Conservation (phyloP, 805 yeast genomes). For the Saccharomyces eubayanus region DNA sequence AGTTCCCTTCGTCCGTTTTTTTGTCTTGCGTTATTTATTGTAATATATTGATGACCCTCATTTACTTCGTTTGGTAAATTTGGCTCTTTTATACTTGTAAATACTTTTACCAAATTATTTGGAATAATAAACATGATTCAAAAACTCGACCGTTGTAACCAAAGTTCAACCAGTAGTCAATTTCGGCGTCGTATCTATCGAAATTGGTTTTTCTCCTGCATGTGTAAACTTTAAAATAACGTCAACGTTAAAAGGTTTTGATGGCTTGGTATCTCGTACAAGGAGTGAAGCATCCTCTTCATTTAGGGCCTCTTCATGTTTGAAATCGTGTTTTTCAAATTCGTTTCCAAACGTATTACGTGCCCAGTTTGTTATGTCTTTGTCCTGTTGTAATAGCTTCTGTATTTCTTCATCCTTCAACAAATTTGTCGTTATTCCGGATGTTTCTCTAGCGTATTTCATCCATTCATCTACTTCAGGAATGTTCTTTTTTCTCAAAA, state of each 20-base stretch:
- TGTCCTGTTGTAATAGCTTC: constrained; percentile 37
- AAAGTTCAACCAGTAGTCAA: background rate
- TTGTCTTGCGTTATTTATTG: background rate
- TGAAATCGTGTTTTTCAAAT: constrained; percentile 50
- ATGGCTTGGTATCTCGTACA: constrained; percentile 13
- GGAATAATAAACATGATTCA: background rate
- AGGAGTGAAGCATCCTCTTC: constrained; percentile 5
- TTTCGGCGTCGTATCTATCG: background rate
- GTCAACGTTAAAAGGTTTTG: constrained; percentile 30
- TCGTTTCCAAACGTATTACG: constrained; percentile 43
- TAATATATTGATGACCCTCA: background rate
- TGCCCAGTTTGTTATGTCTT: constrained; percentile 67
- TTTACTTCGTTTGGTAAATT: background rate
- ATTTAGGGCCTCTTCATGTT: constrained; percentile 50
- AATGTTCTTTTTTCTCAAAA: constrained; percentile 74
- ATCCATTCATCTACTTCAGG: constrained; percentile 93
- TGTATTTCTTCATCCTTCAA: constrained; percentile 20
- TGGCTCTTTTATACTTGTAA: background rate
- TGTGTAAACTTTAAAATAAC: constrained; percentile 38
- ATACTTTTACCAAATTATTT: background rate
- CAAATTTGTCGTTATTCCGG: constrained; percentile 24
- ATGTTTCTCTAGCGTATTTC: constrained; percentile 34
- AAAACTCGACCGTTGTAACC: background rate
- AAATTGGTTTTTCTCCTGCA: constrained; percentile 32
- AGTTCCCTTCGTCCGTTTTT: background rate